Percentiles rank a stretch among this genome's conserved stretches.
Conservation (phyloP, 108 stramenopile species). For the Fragilariopsis cylindrus region DNA sequence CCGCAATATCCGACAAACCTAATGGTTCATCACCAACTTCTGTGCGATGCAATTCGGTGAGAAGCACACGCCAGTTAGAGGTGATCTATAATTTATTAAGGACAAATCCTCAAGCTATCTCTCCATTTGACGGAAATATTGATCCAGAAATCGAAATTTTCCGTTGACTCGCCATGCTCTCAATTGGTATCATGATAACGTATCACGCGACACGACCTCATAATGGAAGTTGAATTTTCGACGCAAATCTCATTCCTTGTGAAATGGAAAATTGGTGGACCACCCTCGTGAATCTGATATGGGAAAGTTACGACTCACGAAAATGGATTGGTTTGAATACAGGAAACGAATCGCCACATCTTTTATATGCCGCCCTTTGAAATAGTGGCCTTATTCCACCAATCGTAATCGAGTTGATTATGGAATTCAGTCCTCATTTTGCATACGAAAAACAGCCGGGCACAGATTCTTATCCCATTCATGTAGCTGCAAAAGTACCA, state of each 20-base stretch:
- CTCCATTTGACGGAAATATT: neutral
- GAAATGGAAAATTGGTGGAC: constrained; percentile 26
- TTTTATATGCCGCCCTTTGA: constrained; percentile 42
- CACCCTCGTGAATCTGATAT: constrained; percentile 28
- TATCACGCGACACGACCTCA: neutral
- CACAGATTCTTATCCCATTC: constrained; percentile 24
- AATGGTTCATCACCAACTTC: neutral
- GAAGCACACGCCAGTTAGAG: constrained; percentile 11
- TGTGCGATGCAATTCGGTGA: neutral
- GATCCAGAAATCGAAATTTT: constrained; percentile 6
- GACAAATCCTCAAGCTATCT: constrained; percentile 13
- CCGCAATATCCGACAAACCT: neutral
- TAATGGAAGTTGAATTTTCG: constrained; percentile 5
- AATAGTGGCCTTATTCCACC: constrained; percentile 36
- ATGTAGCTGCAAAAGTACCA: constrained; percentile 26
- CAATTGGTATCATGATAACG: constrained; percentile 10
- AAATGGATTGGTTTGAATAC: constrained; percentile 11
- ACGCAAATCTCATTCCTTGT: neutral
- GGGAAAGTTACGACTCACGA: constrained; percentile 22
- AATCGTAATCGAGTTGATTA: constrained; percentile 30
- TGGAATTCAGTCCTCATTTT: constrained; percentile 27
- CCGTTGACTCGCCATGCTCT: constrained; percentile 22
- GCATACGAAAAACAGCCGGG: constrained; percentile 6
- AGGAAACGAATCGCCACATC: neutral
- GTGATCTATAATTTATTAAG: constrained; percentile 22